These are phyloP conservation scores for Euphorbia celastroides DNA, from an alignment of 441 rosid species.

Conservation along the genomic window DNA sequence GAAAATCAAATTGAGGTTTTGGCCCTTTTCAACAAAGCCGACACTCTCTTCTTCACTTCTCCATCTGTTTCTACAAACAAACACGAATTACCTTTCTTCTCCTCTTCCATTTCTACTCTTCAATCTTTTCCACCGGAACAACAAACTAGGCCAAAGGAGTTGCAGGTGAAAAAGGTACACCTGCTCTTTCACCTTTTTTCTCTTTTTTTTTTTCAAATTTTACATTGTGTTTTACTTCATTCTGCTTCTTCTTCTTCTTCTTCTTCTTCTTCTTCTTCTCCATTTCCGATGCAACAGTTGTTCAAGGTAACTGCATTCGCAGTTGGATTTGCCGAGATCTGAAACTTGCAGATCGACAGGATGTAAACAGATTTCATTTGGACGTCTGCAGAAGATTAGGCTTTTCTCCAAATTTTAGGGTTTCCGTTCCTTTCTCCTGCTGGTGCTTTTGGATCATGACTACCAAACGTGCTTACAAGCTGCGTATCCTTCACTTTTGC, in stretches of 20 bases:
- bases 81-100: neutral
- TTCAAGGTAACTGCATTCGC: neutral
- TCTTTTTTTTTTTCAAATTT: neutral
- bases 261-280: neutral
- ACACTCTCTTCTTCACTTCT: neutral
- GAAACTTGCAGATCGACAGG: constrained; percentile 8
- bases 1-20: neutral
- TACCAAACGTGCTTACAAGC: constrained; percentile 99
- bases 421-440: constrained; percentile 4
- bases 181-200: neutral
- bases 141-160: neutral
- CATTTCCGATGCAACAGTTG: neutral
- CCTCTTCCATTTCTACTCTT: neutral
- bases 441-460: constrained; percentile 44
- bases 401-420: constrained; percentile 10
- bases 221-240: neutral
- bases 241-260: neutral
- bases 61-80: neutral
- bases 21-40: neutral
- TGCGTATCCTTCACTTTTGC: constrained; percentile 71
- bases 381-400: constrained; percentile 9
- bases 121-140: neutral
- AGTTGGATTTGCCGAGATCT: constrained; percentile 17
- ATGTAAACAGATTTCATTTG: constrained; percentile 12
- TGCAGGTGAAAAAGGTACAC: neutral